Evolutionary conservation across 2,329 filamentous ascomycete species (phyloP).

Genomic region (Nemania bipapillata): DNA sequence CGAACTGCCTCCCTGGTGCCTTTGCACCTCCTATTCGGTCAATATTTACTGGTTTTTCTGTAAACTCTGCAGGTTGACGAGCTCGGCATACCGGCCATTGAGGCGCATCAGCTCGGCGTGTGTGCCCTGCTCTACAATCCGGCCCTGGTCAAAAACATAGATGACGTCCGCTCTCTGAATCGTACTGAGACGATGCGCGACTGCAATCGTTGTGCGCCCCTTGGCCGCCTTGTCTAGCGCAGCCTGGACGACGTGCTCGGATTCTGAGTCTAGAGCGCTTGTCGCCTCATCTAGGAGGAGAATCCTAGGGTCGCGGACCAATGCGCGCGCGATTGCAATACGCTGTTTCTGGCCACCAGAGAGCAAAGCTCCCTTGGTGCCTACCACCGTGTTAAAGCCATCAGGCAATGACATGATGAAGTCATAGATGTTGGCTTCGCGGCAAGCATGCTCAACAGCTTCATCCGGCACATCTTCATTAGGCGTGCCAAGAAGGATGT

Average conservation of each 20-base stretch:
- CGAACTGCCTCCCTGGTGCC: neutral
- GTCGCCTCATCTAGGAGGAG: conserved; percentile 86
- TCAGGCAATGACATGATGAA: conserved; percentile 88
- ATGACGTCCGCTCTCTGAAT: conserved; percentile 96
- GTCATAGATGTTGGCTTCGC: conserved; percentile 91
- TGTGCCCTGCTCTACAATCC: conserved; percentile 84
- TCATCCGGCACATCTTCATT: conserved; percentile 75
- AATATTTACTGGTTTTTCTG: conserved; percentile 62
- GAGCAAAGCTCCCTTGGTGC: conserved; percentile 84
- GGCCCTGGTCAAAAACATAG: conserved; percentile 93
- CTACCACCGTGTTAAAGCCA: conserved; percentile 85
- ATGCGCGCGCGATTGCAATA: conserved; percentile 88
- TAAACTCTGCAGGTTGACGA: conserved; percentile 83
- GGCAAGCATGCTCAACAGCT: conserved; percentile 79
- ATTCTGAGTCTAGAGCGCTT: conserved; percentile 78
- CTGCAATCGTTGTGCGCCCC: conserved; percentile 89
- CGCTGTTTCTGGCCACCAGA: conserved; percentile 95
- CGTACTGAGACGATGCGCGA: conserved; percentile 89
- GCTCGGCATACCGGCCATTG: conserved; percentile 78
- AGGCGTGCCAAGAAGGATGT: conserved; percentile 82
- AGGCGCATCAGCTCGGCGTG: conserved; percentile 77
- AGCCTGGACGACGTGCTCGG: conserved; percentile 81
- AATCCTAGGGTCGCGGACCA: conserved; percentile 90
- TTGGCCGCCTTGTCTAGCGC: conserved; percentile 84
- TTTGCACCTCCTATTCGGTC: neutral